Evolutionary conservation across 768 basidiomycete genomes (phyloP).

Genomic region (Tulasnella sp.): DNA sequence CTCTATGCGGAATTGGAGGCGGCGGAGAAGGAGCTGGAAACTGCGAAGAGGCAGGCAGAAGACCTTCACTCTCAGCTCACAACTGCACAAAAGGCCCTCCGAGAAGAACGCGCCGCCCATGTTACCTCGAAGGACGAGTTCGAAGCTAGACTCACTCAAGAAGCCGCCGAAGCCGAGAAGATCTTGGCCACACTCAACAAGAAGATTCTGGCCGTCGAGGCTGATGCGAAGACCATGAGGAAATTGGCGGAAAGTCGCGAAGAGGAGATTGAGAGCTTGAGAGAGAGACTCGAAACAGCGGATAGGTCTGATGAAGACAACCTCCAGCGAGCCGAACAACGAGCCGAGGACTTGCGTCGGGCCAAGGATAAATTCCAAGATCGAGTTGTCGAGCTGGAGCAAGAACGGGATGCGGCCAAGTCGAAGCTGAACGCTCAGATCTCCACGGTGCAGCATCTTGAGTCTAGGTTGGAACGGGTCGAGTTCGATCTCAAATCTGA

Average conservation of each 20-base stretch:
- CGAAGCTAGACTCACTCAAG: background rate
- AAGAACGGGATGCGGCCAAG: background rate
- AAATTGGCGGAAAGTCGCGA: conserved; percentile 50
- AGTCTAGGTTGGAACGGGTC: background rate
- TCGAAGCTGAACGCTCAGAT: background rate
- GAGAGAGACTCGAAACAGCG: conserved; percentile 45
- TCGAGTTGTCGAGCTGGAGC: conserved; percentile 30
- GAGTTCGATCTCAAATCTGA: conserved; percentile 52
- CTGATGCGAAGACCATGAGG: background rate
- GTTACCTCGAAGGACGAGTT: background rate
- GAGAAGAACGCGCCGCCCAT: background rate
- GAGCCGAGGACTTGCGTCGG: background rate
- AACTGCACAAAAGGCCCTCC: background rate
- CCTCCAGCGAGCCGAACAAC: background rate
- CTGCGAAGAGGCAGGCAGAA: background rate
- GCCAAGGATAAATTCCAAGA: conserved; percentile 32
- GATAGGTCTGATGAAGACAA: conserved; percentile 8
- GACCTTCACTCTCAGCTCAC: background rate
- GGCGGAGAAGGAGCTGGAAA: conserved; percentile 29
- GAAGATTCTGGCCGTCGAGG: background rate
- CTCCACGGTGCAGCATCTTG: conserved; percentile 19
- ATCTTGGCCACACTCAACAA: background rate
- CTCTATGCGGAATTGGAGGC: conserved; percentile 46
- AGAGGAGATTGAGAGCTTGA: conserved; percentile 40
- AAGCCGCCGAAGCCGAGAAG: background rate